Base-by-base conservation (phyloP, 371 early-diverging fungal species). In the Lichtheimia corymbifera region DNA sequence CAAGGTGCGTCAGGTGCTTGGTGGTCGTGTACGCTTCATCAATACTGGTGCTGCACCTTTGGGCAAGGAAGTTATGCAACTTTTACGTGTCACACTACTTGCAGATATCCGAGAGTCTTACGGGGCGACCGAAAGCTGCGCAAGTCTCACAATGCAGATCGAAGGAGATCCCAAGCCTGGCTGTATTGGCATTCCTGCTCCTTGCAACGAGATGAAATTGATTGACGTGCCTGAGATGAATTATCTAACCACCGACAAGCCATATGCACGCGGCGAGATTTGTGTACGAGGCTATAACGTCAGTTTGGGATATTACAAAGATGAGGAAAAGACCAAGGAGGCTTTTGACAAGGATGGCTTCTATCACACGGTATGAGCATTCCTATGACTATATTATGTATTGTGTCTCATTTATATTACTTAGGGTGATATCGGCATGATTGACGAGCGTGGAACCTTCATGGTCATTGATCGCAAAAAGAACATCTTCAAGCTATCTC, bases 391-490 rank as follows among this genome's bases (percentile, higher is more conserved):
- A 35, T 11, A 30, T 30, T 4, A 4, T 28, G 11, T 11, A 35
- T 35, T 1, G 9, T 35, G 7, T 35, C 35, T 35, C 35, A 35
- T 35, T 35, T 9, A 35, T 35, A 9, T 9, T 11, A 2, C 2
- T 11, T 35, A 35, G 35, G 96, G 96, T 14, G 99, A 98, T 69
- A 90, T 99, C 69, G 97, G 91, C 20, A 70, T 76, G 64, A 72
- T 95, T 50, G 84, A 93, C 64, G 80, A 83, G 44, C 74, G 82
- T 18, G 95, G 93, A 12, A 54, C 63, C 18, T 27, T 76, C 28
- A 69, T 87, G 1, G 91, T 99, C 64, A 90, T 97, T 68, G 99
- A 99, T 74, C 83, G 99, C 47, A 92, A 93, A 71, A 99, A 99
- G 83, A 96, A 97, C 66, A 94, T 98, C 56, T 98, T 99, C 85